These are phyloP conservation scores for Escovopsis sp. DNA, from an alignment of 2,329 filamentous ascomycete genomes.

Conservation along the genomic window DNA sequence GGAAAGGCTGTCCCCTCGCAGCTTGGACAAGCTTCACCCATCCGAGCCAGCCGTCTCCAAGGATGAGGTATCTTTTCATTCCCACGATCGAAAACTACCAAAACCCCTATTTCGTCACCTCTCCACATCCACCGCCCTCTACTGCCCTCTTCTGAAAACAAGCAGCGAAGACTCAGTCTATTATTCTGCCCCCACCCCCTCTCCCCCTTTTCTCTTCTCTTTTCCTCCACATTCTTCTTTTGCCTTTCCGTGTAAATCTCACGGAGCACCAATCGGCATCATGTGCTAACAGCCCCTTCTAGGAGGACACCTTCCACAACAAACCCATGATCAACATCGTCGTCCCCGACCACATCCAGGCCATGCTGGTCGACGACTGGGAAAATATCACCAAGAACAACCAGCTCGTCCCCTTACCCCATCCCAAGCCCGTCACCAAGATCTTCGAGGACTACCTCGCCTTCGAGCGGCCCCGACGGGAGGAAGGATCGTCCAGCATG, in stretches of 20 bases:
- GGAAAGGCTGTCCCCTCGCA: too few species aligned
- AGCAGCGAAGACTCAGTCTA: too few species aligned
- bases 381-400: constrained; percentile 95
- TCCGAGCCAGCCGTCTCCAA: too few species aligned
- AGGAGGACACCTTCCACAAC: constrained; percentile 81
- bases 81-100: too few species aligned
- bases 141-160: too few species aligned
- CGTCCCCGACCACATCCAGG: constrained; percentile 82
- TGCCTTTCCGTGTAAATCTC: background rate
- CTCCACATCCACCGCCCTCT: too few species aligned
- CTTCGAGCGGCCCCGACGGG: constrained; percentile 52
- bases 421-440: constrained; percentile 55
- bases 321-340: constrained; percentile 75
- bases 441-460: constrained; percentile 72
- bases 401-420: constrained; percentile 74
- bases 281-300: background rate
- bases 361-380: constrained; percentile 93
- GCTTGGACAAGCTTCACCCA: too few species aligned
- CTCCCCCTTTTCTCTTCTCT: too few species aligned
- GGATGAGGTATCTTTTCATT: too few species aligned
- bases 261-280: background rate
- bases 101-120: too few species aligned
- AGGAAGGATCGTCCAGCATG: constrained; percentile 51
- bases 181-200: too few species aligned
- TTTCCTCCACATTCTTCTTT: background rate